Base-by-base conservation (phyloP, 352 stramenopile genomes). In the Blastocystis sp. region DNA sequence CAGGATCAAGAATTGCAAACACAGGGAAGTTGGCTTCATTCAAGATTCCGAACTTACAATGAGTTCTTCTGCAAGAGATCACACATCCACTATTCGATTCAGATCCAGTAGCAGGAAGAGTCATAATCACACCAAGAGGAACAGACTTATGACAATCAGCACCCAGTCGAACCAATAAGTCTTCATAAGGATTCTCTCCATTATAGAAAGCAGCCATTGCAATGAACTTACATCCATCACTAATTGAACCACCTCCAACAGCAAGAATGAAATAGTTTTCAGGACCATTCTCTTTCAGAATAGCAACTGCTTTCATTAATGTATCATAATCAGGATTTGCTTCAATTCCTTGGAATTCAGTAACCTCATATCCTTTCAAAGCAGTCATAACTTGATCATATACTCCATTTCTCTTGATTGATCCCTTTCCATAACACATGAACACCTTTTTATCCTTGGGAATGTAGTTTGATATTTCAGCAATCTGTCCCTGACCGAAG, bases 331-430 rank as follows among this genome's bases (percentile, higher is more conserved):
- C 77, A 14, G 77, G 77, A 54, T 87, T 87, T 7, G 58, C 37
- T 19, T 87, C 77, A 42, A 87, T 75, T 78, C 77, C 77, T 63
- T 54, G 24, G 49, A 87, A 87, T 16, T 87, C 77, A 42, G 56
- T 77, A 16, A 87, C 63, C 5, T 87, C 77, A 42, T 87, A 78
- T 27, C 65, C 77, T 32, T 87, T 69, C 12, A 87, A 61, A 9
- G 77, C 77, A 12, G 35, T 63, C 77, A 87, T 87, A 32, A 87
- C 77, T 63, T 87, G 77, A 0, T 87, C 77, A 63, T 87, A 87
- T 2, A 87, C 77, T 32, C 77, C 77, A 24, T 87, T 87, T 29
- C 54, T 32, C 58, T 87, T 87, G n/a, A 87, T 87, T 29, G 35
- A 61, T 29, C 77, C 77, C 14, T 58, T 19, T 39, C 77, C 77